Base-by-base conservation (phyloP, 2,329 filamentous ascomycete genomes). In the Claviceps spartinae region DNA sequence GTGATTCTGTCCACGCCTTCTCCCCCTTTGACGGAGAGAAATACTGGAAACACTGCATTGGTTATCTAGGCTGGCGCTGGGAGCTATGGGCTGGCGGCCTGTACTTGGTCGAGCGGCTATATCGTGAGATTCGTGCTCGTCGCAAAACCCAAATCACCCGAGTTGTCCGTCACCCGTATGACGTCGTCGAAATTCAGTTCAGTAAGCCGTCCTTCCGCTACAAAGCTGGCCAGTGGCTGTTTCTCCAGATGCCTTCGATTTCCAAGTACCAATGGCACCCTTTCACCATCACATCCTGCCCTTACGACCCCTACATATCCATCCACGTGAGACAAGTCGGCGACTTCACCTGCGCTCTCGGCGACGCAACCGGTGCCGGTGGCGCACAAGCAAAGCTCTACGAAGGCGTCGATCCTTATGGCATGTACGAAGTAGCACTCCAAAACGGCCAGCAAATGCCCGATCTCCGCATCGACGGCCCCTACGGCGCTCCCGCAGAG, bases 281-380 rank as follows among this genome's bases (percentile, higher is more conserved):
- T 1, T 98, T 97, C 67, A 98, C 93, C 63, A 97, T 98, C 68
- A 98, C 93, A 2, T 97, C 93, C 9, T 98, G 93, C 69, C 93
- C 93, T 5, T 93, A 88, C 63, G 93, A 98, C 62, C 86, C 88
- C 0, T 97, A 97, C 64, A 82, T 97, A 58, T 95, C 88, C 41
- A 79, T 98, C 34, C 93, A 98, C 68, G 83, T 98, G 54, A 86
- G 93, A 48, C 93, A 97, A 72, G 91, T 97, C 6, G 93, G 93
- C 59, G 93, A 98, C 71, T 98, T 95, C 65, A 98, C 93, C 13
- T 82, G 83, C 55, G 82, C 85, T n/a, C 79, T 98, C n/a, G 93
- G 89, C 65, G 88, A 96, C 61, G 88, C 91, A 9, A 80, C 97
- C n/a, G 93, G 93, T 66, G 93, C 91, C 34, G 93, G 91, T 60